Base-by-base conservation (phyloP, 177 flowering plant species). In the Tripterygium wilfordii region DNA sequence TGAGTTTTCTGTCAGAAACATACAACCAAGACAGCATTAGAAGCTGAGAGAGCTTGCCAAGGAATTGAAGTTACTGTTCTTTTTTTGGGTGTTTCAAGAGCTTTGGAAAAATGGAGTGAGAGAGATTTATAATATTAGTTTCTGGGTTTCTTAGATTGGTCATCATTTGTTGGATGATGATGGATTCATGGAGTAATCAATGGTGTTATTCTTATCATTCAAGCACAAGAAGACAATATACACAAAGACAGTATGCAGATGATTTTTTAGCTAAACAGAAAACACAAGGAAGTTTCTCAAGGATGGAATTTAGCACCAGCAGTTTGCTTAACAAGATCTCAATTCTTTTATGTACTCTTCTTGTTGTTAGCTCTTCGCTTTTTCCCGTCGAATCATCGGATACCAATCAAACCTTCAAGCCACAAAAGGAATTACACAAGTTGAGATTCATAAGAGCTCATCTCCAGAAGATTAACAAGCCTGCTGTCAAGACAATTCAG, bases 401-500 rank as follows among this genome's bases (percentile, higher is more conserved):
- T 33, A 23, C 52, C 13, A 86, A 82, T 53, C 91, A 71, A 48
- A 75, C 81, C 14, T 60, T 84, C 56, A 56, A 72, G n/a, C 77
- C 89, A 0, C 63, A 67, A 5, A 67, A 80, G 43, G 90, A 89
- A 56, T 35, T 75, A 26, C 58, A 60, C 60, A 94, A 77, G 72
- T 35, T 89, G 58, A 79, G 70, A 54, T 42, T 66, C 25, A 66
- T 86, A 8, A 76, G 64, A 68, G 68, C 75, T 32, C 85, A 64
- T 63, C 83, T 94, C 56, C 62, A 48, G 43, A 84, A 70, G 54
- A 77, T 90, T 78, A 94, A 94, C 57, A 94, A 89, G 69, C 80
- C 86, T 58, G 42, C 88, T 28, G 63, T 85, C 62, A 87, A 81
- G 67, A 85, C 97, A 64, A 87, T 94, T 64, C 76, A 81, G 96